These are phyloP conservation scores for Phytophthora citricola DNA, from an alignment of 352 stramenopile genomes.

Conservation along the genomic window DNA sequence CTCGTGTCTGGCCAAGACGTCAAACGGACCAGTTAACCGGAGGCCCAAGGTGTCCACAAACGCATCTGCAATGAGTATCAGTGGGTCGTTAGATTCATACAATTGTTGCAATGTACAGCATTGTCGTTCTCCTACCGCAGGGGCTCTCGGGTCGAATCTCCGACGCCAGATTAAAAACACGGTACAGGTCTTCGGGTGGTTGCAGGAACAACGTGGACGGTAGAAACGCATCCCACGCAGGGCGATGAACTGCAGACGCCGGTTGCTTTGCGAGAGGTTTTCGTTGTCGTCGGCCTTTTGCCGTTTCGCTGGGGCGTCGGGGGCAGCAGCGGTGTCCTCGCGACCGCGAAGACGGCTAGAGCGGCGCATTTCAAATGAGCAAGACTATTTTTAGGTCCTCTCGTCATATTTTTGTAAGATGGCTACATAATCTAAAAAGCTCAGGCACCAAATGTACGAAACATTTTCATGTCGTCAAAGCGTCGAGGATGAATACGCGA, in stretches of 20 bases:
- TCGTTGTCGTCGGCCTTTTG: slow-evolving; percentile 10
- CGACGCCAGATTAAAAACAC: slow-evolving; percentile 51
- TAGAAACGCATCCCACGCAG: slow-evolving; percentile 51
- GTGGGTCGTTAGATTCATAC: slow-evolving; percentile 7
- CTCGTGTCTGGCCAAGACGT: slow-evolving; percentile 40
- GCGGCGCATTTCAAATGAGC: slow-evolving; percentile 25
- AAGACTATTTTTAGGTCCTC: not conserved
- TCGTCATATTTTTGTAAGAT: too few species aligned
- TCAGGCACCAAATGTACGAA: too few species aligned
- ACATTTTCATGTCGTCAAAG: slow-evolving; percentile 1
- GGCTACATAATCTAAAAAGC: too few species aligned
- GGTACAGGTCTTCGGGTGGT: slow-evolving; percentile 49
- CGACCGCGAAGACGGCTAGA: slow-evolving; percentile 31
- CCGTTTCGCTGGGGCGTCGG: slow-evolving; percentile 10
- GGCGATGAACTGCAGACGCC: not conserved
- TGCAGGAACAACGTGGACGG: slow-evolving; percentile 42
- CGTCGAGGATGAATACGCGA: slow-evolving; percentile 4
- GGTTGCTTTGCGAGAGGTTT: not conserved
- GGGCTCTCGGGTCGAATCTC: slow-evolving; percentile 38
- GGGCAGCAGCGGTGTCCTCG: slow-evolving; percentile 13
- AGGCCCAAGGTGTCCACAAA: slow-evolving; percentile 54
- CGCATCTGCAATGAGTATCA: slow-evolving; percentile 39
- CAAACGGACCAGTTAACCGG: slow-evolving; percentile 56
- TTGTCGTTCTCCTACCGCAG: slow-evolving; percentile 31
- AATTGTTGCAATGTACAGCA: not conserved